Percentiles rank a stretch among this genome's conserved stretches.
phyloP scores from a whole-genome alignment of 208 protist genomes.

The Naegleria fowleri region DNA sequence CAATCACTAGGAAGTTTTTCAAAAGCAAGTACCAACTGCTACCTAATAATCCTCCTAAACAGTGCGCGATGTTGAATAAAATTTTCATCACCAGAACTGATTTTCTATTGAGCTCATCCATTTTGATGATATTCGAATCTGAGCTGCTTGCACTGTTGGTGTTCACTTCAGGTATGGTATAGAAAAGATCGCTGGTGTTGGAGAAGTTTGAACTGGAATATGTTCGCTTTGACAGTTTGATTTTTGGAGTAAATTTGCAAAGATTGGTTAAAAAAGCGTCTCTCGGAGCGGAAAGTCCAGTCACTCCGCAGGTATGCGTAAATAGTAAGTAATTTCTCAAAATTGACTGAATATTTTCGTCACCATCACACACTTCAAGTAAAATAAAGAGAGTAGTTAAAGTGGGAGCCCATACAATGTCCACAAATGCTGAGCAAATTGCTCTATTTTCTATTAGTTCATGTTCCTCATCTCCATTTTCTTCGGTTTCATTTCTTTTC shows the following conservation, averaged over 20 bases:
- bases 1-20: constrained; percentile 34
- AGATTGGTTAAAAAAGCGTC: constrained; percentile 35
- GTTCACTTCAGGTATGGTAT: neutral
- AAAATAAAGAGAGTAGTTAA: neutral
- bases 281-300: neutral
- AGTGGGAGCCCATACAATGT: constrained; percentile 18
- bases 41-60: constrained; percentile 32
- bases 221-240: neutral
- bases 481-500: neutral
- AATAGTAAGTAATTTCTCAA: constrained; percentile 26
- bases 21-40: constrained; percentile 34
- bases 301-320: constrained; percentile 28
- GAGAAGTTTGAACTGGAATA: neutral
- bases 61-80: constrained; percentile 40
- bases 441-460: constrained; percentile 22
- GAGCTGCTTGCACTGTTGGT: neutral
- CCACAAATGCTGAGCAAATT: constrained; percentile 1
- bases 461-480: neutral
- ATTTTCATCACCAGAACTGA: constrained; percentile 36
- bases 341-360: constrained; percentile 31
- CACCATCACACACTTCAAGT: constrained; percentile 21
- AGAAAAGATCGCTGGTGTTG: neutral
- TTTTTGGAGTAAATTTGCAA: constrained; percentile 28
- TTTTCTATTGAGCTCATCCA: constrained; percentile 23
- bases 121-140: neutral